Conservation (phyloP, 2,329 filamentous ascomycete genomes). For the Leptodontidium sp. region DNA sequence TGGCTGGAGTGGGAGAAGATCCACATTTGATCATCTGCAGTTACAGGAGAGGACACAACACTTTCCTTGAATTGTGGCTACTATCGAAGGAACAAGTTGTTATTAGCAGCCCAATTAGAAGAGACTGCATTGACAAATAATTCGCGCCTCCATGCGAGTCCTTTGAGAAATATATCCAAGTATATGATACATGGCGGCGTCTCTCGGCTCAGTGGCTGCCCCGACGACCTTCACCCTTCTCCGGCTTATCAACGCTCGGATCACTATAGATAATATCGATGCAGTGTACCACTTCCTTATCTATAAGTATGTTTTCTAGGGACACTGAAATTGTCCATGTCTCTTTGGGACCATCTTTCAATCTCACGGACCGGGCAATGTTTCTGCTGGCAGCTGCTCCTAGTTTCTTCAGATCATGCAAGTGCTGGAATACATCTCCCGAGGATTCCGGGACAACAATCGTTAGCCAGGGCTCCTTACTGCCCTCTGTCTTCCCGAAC, state of each 20-base stretch:
- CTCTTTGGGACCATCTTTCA: not conserved
- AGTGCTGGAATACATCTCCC: not conserved
- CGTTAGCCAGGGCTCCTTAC: not conserved
- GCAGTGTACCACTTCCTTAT: not conserved
- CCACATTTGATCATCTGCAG: not conserved
- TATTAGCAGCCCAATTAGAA: not conserved
- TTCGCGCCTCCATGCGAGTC: not conserved
- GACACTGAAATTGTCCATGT: not conserved
- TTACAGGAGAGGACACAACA: not conserved
- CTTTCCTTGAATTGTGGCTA: not conserved
- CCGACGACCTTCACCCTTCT: not conserved
- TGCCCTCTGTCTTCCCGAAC: not conserved
- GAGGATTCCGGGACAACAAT: not conserved
- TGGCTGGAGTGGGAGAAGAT: not conserved
- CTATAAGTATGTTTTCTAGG: not conserved
- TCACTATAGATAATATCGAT: not conserved
- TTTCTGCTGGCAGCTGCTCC: not conserved
- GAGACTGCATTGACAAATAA: not conserved
- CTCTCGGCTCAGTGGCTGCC: not conserved
- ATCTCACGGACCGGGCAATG: not conserved
- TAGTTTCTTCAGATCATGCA: not conserved
- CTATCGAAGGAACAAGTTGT: not conserved
- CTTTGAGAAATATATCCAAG: not conserved
- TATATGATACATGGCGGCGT: not conserved
- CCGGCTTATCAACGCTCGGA: not conserved